Evolutionary conservation across 805 yeast genomes (phyloP).

Genomic region (Sugiyamaella americana): DNA sequence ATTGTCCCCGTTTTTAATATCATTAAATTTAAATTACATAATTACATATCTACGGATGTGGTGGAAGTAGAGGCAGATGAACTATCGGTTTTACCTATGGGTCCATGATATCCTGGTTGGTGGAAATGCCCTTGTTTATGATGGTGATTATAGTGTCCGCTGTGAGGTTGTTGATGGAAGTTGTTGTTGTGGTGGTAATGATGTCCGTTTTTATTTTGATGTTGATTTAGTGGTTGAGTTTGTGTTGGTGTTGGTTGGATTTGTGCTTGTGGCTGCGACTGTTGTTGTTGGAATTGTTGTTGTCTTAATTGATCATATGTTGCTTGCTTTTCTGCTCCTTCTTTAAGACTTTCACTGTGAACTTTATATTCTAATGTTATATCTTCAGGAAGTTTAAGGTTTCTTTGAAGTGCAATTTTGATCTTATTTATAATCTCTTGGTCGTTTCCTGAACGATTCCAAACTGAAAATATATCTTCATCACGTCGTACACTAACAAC

Average conservation of each 20-base stretch:
- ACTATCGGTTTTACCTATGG: slow-evolving; percentile 1
- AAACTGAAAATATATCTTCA: slow-evolving; percentile 53
- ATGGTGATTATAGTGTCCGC: background rate
- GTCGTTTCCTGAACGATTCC: slow-evolving; percentile 43
- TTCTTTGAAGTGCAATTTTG: slow-evolving; percentile 18
- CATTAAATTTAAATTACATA: too few relatives aligned
- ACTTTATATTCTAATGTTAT: slow-evolving; percentile 26
- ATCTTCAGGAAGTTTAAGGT: slow-evolving; percentile 15
- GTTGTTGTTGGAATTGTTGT: background rate
- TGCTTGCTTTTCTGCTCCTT: slow-evolving; percentile 22
- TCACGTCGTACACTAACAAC: slow-evolving; percentile 54
- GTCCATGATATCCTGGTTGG: slow-evolving; percentile 1
- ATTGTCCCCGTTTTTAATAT: background rate
- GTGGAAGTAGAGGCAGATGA: slow-evolving; percentile 4
- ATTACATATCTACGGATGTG: background rate
- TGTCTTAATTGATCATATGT: slow-evolving; percentile 2
- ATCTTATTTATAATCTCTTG: slow-evolving; percentile 29
- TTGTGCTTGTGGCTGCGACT: background rate
- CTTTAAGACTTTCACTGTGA: slow-evolving; percentile 29
- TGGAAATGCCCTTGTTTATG: background rate
- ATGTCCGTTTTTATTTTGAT: background rate
- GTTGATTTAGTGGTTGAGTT: background rate
- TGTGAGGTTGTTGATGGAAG: slow-evolving; percentile 2
- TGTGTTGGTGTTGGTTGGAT: background rate
- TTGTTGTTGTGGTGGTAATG: slow-evolving; percentile 1